phyloP scores from a whole-genome alignment of 495 filamentous ascomycete genomes.

The Talaromyces adpressus region DNA sequence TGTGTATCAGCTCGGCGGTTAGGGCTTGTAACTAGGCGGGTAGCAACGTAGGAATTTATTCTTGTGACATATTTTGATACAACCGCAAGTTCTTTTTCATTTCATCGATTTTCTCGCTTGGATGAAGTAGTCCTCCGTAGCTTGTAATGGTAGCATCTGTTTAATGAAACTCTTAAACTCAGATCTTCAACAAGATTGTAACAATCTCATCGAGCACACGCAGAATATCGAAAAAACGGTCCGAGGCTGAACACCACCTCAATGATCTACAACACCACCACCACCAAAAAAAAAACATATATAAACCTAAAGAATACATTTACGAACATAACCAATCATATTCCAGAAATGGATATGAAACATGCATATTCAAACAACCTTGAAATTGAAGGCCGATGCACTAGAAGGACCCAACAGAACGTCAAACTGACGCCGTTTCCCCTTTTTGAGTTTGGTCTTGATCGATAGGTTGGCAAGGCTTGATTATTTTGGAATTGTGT shows the following conservation, averaged over 20 bases:
- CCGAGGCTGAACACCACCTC: neutral
- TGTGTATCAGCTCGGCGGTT: neutral
- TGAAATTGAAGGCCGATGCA: neutral
- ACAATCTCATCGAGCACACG: neutral
- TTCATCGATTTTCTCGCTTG: neutral
- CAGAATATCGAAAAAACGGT: neutral
- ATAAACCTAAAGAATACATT: neutral
- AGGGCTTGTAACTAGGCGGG: neutral
- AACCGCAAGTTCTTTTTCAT: neutral
- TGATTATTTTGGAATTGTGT: neutral
- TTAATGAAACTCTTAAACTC: neutral
- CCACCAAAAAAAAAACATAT: neutral
- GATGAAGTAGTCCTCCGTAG: neutral
- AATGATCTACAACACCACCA: neutral
- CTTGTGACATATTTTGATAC: neutral
- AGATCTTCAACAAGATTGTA: neutral
- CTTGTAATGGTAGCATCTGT: neutral
- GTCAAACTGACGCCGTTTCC: neutral
- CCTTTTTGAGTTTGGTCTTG: neutral
- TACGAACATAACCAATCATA: neutral
- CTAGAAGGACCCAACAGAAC: neutral
- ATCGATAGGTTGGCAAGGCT: neutral
- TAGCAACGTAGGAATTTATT: neutral
- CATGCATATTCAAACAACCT: neutral
- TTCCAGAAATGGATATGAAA: neutral